These are phyloP conservation scores for Glaciozyma antarctica DNA, from an alignment of 768 basidiomycete species.

Conservation along the genomic window DNA sequence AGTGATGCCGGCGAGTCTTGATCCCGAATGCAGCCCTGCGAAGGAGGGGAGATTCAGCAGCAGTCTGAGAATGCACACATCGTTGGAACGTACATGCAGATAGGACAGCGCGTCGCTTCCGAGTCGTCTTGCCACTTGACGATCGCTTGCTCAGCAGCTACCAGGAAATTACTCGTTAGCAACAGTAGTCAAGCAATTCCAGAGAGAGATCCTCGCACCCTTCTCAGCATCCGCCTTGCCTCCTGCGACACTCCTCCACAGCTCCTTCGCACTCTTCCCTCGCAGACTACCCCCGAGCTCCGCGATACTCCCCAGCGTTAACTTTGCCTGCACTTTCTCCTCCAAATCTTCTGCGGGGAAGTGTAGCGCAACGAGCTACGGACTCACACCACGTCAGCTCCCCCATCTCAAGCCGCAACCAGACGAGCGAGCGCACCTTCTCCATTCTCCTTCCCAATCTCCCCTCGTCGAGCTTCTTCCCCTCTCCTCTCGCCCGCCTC, in stretches of 20 bases:
- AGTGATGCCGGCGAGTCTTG: conserved; percentile 92
- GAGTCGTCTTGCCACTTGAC: conserved; percentile 91
- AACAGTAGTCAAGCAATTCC: conserved; percentile 1
- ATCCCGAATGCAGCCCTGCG: conserved; percentile 67
- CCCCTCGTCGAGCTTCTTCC: conserved; percentile 63
- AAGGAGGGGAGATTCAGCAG: not conserved
- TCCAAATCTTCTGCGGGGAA: conserved; percentile 39
- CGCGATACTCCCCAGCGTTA: conserved; percentile 60
- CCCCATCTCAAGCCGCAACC: conserved; percentile 33
- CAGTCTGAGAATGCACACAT: conserved; percentile 9
- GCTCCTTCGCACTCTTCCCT: conserved; percentile 56
- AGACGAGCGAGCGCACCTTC: conserved; percentile 53
- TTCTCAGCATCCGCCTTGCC: conserved; percentile 55
- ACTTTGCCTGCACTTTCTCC: conserved; percentile 24
- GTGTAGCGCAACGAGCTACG: conserved; percentile 44
- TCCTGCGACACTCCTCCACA: conserved; percentile 57
- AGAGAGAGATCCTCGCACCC: conserved; percentile 44
- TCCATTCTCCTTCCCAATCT: conserved; percentile 78
- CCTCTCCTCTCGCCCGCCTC: conserved; percentile 40
- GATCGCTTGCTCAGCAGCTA: conserved; percentile 78
- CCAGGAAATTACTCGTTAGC: not conserved
- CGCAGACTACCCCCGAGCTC: conserved; percentile 50
- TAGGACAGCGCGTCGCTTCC: conserved; percentile 63
- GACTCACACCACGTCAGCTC: not conserved
- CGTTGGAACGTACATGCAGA: conserved; percentile 50